phyloP scores from a whole-genome alignment of 768 basidiomycete genomes.

The Cystofilobasidium capitatum region DNA sequence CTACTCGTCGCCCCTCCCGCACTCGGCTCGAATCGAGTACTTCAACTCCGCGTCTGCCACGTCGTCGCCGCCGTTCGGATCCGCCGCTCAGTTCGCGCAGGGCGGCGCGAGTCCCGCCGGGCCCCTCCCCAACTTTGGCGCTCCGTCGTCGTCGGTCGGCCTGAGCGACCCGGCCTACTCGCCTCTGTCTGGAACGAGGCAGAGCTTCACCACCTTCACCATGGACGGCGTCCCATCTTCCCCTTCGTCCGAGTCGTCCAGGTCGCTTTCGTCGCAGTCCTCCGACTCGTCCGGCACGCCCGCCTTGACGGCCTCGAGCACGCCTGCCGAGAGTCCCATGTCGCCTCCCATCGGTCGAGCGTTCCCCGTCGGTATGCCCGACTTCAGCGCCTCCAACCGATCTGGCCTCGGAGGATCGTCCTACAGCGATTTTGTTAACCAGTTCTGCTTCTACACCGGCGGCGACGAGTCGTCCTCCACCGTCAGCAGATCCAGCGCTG shows the following conservation, averaged over 20 bases:
- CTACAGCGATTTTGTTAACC: constrained; percentile 24
- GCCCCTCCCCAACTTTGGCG: not conserved
- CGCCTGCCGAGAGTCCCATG: constrained; percentile 20
- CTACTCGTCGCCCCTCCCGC: not conserved
- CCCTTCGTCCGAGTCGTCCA: not conserved
- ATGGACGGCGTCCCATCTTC: not conserved
- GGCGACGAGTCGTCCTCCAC: not conserved
- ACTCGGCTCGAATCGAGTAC: constrained; percentile 3
- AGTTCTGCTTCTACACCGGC: constrained; percentile 25
- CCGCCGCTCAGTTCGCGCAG: not conserved
- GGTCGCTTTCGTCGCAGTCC: constrained; percentile 1
- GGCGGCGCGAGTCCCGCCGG: not conserved
- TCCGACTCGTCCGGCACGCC: constrained; percentile 14
- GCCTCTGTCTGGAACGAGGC: not conserved
- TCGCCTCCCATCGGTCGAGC: constrained; percentile 1
- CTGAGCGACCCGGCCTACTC: not conserved
- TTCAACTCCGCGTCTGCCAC: not conserved
- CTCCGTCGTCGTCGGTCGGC: not conserved
- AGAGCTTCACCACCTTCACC: not conserved
- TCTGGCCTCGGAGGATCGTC: not conserved
- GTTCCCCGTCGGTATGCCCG: not conserved
- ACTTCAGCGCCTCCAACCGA: not conserved
- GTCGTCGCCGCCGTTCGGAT: not conserved
- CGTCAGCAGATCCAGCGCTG: not conserved
- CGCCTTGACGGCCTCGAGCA: constrained; percentile 4